Evolutionary conservation across 345 rosid species (phyloP), one percentile per base, ranked within the genome.

Genomic region (Acer campestre): DNA sequence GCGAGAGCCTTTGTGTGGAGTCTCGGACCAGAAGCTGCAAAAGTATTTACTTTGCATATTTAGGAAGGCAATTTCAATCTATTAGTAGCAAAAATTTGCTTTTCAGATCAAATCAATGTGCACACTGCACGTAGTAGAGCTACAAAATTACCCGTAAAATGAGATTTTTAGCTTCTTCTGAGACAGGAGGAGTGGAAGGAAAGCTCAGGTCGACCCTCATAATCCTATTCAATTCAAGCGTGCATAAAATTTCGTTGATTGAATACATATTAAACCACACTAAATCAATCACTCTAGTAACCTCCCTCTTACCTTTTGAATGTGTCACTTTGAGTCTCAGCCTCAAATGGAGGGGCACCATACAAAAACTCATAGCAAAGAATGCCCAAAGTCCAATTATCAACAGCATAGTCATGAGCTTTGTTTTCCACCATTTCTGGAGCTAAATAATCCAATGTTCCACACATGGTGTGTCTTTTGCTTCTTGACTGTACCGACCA

Each of bases 391-490:
- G 98, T 94, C 98, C 98, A 94, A 83, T 97, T 97, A 87, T 97
- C 98, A 66, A 97, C 97, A 7, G 98, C 94, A 68, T 89, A 85
- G 79, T 93, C 99, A 64, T 94, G 97, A 77, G 91, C 96, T 86
- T 83, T 91, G 12, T 90, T 90, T 81, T 94, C 98, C 23, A 97
- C 98, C 97, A 94, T 91, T 85, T 97, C 98, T 22, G 98, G 99
- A 68, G 98, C 98, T 58, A 97, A 86, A 71, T 97, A 94, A 76
- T 97, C 99, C 78, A 97, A 79, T 7, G 99, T 94, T 61, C 99
- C 99, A 79, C 99, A 97, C 98, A 94, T 90, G 13, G 98, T 97
- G 82, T 78, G 90, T 65, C 99, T 91, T 87, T 93, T 97, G 87
- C 84, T 83, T 82, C 82, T 88, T 23, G 99, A 94, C 83, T 97